Conservation (phyloP, 345 rosid species). For the Melaleuca quinquenervia region DNA sequence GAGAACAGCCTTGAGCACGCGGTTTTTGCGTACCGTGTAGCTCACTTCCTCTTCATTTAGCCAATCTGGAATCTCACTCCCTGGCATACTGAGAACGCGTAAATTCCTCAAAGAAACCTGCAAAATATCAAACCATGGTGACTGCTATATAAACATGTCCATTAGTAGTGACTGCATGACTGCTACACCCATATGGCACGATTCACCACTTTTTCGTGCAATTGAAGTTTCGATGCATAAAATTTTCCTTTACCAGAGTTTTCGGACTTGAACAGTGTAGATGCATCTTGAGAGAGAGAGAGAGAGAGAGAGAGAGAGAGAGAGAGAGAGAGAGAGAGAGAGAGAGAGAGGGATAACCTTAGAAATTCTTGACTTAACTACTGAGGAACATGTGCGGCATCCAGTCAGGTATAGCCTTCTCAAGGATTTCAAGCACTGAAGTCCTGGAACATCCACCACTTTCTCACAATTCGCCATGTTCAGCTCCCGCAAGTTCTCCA, state of each 20-base stretch:
- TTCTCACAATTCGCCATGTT: constrained; percentile 34
- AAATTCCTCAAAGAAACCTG: constrained; percentile 34
- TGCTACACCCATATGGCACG: too few species aligned
- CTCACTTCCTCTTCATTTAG: constrained; percentile 15
- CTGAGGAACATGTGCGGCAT: constrained; percentile 18
- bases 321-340: neutral
- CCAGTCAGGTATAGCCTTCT: constrained; percentile 25
- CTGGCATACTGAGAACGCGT: constrained; percentile 39
- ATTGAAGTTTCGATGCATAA: neutral
- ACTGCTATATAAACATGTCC: neutral
- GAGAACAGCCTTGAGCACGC: constrained; percentile 28
- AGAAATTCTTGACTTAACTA: constrained; percentile 27
- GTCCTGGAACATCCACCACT: constrained; percentile 33
- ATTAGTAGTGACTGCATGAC: too few species aligned
- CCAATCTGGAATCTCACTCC: constrained; percentile 51
- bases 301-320: too few species aligned
- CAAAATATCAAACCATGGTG: neutral
- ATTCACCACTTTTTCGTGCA: too few species aligned
- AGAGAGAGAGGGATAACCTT: constrained; percentile 18
- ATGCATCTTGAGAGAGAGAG: neutral
- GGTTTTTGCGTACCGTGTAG: constrained; percentile 19
- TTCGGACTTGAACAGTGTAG: fast-evolving
- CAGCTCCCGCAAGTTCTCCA: constrained; percentile 11
- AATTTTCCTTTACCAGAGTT: neutral
- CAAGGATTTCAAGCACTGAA: constrained; percentile 27